phyloP scores from a whole-genome alignment of 371 early-diverging fungal genomes.

The Mortierella sp. region DNA sequence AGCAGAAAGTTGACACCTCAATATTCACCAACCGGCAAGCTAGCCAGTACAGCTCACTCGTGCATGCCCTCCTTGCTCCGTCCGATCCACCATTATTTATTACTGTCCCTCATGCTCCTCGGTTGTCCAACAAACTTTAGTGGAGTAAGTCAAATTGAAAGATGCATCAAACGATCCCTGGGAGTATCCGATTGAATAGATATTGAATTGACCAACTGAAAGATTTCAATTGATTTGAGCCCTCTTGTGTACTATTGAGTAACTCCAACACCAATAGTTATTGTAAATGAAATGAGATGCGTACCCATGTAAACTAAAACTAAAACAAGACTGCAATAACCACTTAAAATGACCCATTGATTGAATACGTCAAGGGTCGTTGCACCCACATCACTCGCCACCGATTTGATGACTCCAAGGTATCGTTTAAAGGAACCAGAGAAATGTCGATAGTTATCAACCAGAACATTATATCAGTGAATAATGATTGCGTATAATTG shows the following conservation, averaged over 20 bases:
- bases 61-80: not conserved
- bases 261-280: not conserved
- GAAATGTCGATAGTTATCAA: no score
- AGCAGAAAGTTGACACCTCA: no score
- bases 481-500: no score
- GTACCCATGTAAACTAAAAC: slow-evolving; percentile 6
- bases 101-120: no score
- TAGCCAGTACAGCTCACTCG: not conserved
- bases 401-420: no score
- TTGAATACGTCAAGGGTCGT: no score
- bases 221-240: slow-evolving; percentile 5
- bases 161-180: slow-evolving; percentile 5
- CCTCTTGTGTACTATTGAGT: not conserved
- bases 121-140: no score
- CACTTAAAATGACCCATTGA: not conserved
- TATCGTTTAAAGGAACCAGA: no score
- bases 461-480: no score
- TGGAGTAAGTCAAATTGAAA: not conserved
- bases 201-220: not conserved
- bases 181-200: slow-evolving; percentile 3
- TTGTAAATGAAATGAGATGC: not conserved
- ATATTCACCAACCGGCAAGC: not conserved
- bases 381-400: no score
- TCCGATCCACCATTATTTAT: not conserved
- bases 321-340: slow-evolving; percentile 1